Base-by-base conservation (phyloP, 2,329 filamentous ascomycete genomes). In the Ophiobolus disseminans region DNA sequence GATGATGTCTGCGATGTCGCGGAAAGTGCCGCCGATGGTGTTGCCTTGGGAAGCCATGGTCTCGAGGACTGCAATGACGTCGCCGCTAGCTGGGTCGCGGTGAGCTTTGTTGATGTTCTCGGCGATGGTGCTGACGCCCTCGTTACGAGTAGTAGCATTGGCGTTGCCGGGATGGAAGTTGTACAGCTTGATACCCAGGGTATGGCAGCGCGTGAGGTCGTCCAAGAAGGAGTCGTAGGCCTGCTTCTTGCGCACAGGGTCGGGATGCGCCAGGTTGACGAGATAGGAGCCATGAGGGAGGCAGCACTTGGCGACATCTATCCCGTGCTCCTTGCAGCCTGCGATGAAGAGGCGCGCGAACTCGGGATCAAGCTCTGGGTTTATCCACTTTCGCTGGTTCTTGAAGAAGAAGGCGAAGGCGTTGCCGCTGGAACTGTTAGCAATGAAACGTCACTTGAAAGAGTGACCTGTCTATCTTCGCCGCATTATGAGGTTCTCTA, bases 121-220 rank as follows among this genome's bases (percentile, higher is more conserved):
- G 1, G 94, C 91, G 40, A 99, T 90, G 30, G 94, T 85, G 11
- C 75, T 79, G 48, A 96, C 87, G 3, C 92, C 92, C 16, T 85
- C 86, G 0, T 80, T 77, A 26, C 87, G 84, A 3, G 82, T 79
- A 37, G 87, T 86, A 47, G 88, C 74, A 32, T 73, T 88, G 1
- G 88, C 88, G 48, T 87, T 92, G 16, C 94, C 94, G 0, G 94
- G 94, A 69, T 99, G 94, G 76, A 99, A 97, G 75, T 99, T 99
- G 79, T 97, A 99, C n/a, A 97, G 81, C 53, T 77, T 81, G 65
- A 99, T 96, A 1, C 91, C 91, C 0, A 99, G 83, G 36, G 82
- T 80, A 66, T 96, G 89, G 72, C 94, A 97, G 8, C 94, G 86
- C 40, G 84, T 78, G 1, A 99, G 80, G 70, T 99, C 94, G 63